Percentiles rank a stretch among this genome's conserved stretches.
phyloP scores from a whole-genome alignment of 495 filamentous ascomycete species.

The Zalerion maritima region DNA sequence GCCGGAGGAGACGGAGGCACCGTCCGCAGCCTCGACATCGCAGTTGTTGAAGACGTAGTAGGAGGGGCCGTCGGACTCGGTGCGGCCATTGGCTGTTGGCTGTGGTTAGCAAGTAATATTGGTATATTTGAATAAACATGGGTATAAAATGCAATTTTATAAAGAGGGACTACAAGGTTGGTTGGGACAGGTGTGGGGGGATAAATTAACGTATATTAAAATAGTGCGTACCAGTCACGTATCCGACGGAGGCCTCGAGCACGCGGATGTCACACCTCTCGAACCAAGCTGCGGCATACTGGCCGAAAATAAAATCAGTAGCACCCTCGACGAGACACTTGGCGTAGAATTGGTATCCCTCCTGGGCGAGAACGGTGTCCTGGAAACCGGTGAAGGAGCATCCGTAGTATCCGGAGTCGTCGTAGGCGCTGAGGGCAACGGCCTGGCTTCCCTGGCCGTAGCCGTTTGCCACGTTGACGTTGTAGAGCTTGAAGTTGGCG shows the following conservation, averaged over 20 bases:
- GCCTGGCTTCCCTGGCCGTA: slow-evolving; percentile 41
- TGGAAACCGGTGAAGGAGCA: slow-evolving; percentile 43
- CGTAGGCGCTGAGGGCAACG: slow-evolving; percentile 41
- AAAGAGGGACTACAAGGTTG: not conserved
- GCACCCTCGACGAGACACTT: slow-evolving; percentile 41
- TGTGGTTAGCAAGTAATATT: not conserved
- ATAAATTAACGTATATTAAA: not conserved
- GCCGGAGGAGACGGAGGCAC: slow-evolving; percentile 31
- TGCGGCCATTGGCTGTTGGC: slow-evolving; percentile 43
- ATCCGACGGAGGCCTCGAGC: slow-evolving; percentile 27
- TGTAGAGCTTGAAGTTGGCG: slow-evolving; percentile 41
- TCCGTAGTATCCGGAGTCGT: slow-evolving; percentile 43
- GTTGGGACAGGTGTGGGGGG: not conserved
- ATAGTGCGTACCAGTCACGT: slow-evolving; percentile 30
- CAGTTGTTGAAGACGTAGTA: slow-evolving; percentile 53
- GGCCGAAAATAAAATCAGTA: slow-evolving; percentile 56
- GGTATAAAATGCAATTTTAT: not conserved
- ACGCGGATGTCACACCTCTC: slow-evolving; percentile 42
- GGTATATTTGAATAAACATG: too few species aligned
- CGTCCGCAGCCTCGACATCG: slow-evolving; percentile 28
- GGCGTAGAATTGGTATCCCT: slow-evolving; percentile 43
- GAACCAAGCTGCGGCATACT: slow-evolving; percentile 46
- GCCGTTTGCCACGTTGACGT: slow-evolving; percentile 46
- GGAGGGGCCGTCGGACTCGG: slow-evolving; percentile 29
- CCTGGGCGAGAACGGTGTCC: slow-evolving; percentile 45